Evolutionary conservation across 2,329 filamentous ascomycete genomes (phyloP), one percentile per base, ranked within the genome.

Genomic region (Pseudogymnoascus sp.): DNA sequence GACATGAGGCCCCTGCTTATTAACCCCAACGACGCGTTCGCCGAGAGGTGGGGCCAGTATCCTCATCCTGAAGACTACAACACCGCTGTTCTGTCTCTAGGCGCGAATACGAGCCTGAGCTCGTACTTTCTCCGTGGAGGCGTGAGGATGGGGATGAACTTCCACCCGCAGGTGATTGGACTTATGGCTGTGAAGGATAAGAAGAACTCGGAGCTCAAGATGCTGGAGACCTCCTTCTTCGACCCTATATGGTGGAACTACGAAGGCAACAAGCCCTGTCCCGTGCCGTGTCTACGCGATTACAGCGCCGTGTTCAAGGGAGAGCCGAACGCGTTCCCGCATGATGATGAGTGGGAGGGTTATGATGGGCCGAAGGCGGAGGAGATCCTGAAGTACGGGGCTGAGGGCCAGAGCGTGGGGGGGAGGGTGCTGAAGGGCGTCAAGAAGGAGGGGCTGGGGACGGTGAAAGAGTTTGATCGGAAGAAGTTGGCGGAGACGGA

Each of bases 201-300:
- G 3, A 75, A 80, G 55, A 80, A 81, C 62, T 75, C 77, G 4
- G 80, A 83, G 63, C 78, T 83, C 61, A 73, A 78, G 8, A 83
- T 83, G 81, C 74, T 83, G n/a, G 81, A 83, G 69, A 82, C 80
- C 0, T 81, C 78, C 4, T 77, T 80, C 4, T 83, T 83, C 62
- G 81, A 83, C 66, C 81, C 81, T 0, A 81, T 83, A 67, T 83
- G 81, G 81, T 81, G 78, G 76, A 80, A 77, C 37, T 75, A 78
- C 45, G 75, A 81, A 66, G 80, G 78, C 2, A 73, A 75, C 38
- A 52, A 31, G 5, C 45, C 45, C 0, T 83, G 81, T 68, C 81
- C 81, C 0, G 76, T 83, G 1, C 81, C 81, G 1, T 83, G 81
- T 65, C 73, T 83, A 33, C 77, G 77, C 31, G 80, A 83, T 66